Evolutionary conservation across 1,139 yeast species (phyloP).

Genomic region (Yamadazyma sp.): DNA sequence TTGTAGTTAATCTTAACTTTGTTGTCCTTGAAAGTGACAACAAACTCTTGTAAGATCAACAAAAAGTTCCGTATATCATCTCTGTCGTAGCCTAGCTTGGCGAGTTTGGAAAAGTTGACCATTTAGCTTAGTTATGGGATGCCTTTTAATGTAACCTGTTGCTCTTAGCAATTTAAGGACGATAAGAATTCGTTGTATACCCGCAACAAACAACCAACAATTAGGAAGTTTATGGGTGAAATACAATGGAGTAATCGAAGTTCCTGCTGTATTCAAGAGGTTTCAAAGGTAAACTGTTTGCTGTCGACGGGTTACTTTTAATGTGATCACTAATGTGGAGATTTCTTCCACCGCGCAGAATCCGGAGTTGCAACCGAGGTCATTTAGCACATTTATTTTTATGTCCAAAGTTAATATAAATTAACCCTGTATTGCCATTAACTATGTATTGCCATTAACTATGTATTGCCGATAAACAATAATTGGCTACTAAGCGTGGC

Average conservation of each 20-base stretch:
- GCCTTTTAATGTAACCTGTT: not conserved
- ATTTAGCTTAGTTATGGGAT: slow-evolving; percentile 14
- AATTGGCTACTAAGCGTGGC: too few relatives aligned
- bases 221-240: not conserved
- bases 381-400: not conserved
- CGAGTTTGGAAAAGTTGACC: slow-evolving; percentile 38
- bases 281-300: not conserved
- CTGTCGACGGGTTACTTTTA: not conserved
- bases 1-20: slow-evolving; percentile 43
- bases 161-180: too few relatives aligned
- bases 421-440: too few relatives aligned
- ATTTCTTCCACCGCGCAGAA: not conserved
- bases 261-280: not conserved
- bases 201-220: not conserved
- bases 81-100: slow-evolving; percentile 34
- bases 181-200: too few relatives aligned
- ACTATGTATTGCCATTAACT: too few relatives aligned
- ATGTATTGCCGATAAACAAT: too few relatives aligned
- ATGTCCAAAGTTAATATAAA: not conserved
- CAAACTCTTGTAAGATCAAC: slow-evolving; percentile 39
- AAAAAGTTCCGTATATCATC: slow-evolving; percentile 37
- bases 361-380: slow-evolving; percentile 4
- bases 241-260: too few relatives aligned
- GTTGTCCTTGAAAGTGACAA: slow-evolving; percentile 36
- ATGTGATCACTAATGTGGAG: slow-evolving; percentile 2